Conservation (phyloP, 768 basidiomycete genomes). For the Naematelia encephala region DNA sequence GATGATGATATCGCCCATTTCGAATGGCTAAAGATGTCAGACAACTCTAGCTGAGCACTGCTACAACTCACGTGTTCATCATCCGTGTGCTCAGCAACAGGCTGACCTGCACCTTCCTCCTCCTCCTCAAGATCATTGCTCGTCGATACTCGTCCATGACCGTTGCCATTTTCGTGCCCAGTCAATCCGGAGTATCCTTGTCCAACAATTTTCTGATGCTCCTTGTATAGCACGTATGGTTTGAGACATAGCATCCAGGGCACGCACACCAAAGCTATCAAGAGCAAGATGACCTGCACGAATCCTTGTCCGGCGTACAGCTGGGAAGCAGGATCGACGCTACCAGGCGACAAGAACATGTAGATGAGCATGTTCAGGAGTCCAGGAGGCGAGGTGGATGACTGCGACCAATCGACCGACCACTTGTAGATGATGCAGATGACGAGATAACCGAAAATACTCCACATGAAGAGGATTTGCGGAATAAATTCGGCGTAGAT, state of each 20-base stretch:
- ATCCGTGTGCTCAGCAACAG: constrained; percentile 67
- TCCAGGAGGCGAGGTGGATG: constrained; percentile 71
- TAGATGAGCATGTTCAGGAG: constrained; percentile 77
- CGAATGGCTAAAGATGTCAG: constrained; percentile 64
- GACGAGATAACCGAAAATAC: constrained; percentile 94
- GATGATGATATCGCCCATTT: constrained; percentile 90
- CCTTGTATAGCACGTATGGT: constrained; percentile 86
- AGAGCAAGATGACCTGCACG: constrained; percentile 73
- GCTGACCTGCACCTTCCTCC: constrained; percentile 58
- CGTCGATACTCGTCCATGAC: constrained; percentile 23
- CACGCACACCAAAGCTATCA: constrained; percentile 79
- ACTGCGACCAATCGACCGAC: constrained; percentile 82
- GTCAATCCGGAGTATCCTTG: constrained; percentile 73
- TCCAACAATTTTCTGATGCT: constrained; percentile 74
- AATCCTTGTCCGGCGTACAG: constrained; percentile 84
- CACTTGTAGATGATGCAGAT: constrained; percentile 96
- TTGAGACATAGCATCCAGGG: constrained; percentile 92
- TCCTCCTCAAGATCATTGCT: constrained; percentile 55
- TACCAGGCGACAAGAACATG: constrained; percentile 92
- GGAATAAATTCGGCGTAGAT: constrained; percentile 95
- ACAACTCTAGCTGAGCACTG: constrained; percentile 37
- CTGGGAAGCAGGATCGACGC: constrained; percentile 63
- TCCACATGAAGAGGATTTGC: constrained; percentile 94
- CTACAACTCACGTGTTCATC: constrained; percentile 67
- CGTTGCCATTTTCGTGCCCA: constrained; percentile 36